These are phyloP conservation scores for Fusarium hainanense DNA, from an alignment of 2,329 filamentous ascomycete genomes.

Conservation along the genomic window DNA sequence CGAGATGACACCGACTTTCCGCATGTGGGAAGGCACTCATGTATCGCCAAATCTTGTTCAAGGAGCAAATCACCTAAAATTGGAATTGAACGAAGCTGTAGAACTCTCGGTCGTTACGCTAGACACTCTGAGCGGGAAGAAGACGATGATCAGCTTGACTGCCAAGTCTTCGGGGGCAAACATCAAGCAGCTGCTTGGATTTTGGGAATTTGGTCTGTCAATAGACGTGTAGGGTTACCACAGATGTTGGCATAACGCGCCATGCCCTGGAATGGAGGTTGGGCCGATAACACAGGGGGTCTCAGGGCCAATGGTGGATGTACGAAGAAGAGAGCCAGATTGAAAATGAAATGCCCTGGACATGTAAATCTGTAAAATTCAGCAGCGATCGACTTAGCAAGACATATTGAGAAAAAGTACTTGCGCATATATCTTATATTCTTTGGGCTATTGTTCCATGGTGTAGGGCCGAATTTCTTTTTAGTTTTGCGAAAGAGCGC, in stretches of 20 bases:
- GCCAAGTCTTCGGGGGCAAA: not conserved
- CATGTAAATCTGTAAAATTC: no score
- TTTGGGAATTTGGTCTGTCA: not conserved
- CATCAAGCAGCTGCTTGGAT: not conserved
- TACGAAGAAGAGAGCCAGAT: not conserved
- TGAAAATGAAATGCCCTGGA: not conserved
- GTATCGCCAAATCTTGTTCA: fast-evolving
- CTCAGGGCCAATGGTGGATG: not conserved
- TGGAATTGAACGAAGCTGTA: not conserved
- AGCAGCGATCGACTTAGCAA: not conserved
- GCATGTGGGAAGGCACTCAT: not conserved
- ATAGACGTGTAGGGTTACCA: fast-evolving
- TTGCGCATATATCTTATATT: no score
- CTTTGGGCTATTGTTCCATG: not conserved
- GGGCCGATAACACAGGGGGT: not conserved
- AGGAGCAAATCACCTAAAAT: not conserved
- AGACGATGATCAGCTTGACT: not conserved
- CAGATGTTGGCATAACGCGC: not conserved
- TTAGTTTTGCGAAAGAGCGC: not conserved
- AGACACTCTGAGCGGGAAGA: not conserved
- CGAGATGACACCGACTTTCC: not conserved
- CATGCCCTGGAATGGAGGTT: not conserved
- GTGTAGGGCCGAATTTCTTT: not conserved
- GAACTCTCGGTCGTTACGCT: not conserved
- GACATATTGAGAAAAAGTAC: no score